These are phyloP conservation scores for Colletotrichum costaricense DNA, from an alignment of 2,329 filamentous ascomycete species.

Conservation along the genomic window DNA sequence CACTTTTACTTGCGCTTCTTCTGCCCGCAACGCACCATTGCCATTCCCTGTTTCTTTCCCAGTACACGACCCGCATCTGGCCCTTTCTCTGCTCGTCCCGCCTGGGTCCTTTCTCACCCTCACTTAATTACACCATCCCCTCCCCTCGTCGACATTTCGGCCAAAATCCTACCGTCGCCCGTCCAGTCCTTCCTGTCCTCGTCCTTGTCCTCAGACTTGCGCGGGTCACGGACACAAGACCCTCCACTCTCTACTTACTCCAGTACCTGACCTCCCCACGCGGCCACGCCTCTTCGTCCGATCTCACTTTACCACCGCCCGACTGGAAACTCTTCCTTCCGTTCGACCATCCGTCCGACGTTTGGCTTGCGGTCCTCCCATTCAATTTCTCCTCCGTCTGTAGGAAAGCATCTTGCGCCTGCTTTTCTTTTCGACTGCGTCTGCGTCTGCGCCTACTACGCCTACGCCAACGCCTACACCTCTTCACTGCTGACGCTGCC, in stretches of 20 bases:
- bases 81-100: not conserved
- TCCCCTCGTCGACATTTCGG: conserved; percentile 7
- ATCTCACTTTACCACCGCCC: conserved; percentile 21
- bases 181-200: not conserved
- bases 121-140: conserved; percentile 23
- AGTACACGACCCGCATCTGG: conserved; percentile 1
- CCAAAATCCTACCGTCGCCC: not conserved
- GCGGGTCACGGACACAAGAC: conserved; percentile 21
- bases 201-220: conserved; percentile 4
- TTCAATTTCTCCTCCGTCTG: not conserved
- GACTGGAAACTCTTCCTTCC: conserved; percentile 22
- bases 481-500: not conserved
- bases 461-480: not conserved
- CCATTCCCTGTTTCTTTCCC: not conserved
- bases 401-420: not conserved
- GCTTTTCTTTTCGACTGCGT: conserved; percentile 4
- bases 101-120: not conserved
- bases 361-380: conserved; percentile 18
- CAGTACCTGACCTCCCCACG: conserved; percentile 5
- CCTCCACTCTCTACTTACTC: not conserved
- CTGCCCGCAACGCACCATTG: not conserved
- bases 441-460: not conserved
- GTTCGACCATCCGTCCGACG: conserved; percentile 27
- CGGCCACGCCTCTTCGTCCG: conserved; percentile 24
- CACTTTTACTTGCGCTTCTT: not conserved